Conservation (phyloP, 2,329 filamentous ascomycete species). For the Pseudocercospora vitis region DNA sequence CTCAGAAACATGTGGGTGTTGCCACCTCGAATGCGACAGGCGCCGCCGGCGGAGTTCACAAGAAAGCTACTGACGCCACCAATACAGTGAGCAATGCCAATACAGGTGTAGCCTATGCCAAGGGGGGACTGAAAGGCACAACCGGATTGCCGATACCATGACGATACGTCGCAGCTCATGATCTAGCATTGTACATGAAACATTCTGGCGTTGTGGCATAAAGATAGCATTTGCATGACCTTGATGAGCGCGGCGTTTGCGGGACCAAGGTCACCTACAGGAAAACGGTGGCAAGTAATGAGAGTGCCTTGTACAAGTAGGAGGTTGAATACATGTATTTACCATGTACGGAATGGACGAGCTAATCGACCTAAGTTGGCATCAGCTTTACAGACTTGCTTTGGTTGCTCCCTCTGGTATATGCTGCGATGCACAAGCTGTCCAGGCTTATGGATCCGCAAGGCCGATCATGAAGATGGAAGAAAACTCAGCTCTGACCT, state of each 20-base stretch:
- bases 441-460: neutral
- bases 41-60: constrained; percentile 21
- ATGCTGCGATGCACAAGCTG: neutral
- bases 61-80: constrained; percentile 20
- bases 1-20: constrained; percentile 25
- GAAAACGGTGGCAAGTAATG: neutral
- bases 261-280: neutral
- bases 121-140: constrained; percentile 31
- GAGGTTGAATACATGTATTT: neutral
- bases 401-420: neutral
- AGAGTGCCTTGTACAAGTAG: neutral
- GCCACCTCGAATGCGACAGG: constrained; percentile 28
- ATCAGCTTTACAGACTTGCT: no score
- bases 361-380: no score
- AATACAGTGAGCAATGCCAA: constrained; percentile 24
- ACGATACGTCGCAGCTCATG: neutral
- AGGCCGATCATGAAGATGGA: neutral
- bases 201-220: neutral
- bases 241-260: constrained; percentile 6
- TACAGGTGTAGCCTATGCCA: constrained; percentile 21
- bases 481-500: neutral
- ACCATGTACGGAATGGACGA: no score
- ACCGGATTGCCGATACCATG: constrained; percentile 23
- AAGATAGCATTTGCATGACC: neutral
- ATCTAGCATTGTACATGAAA: neutral